These are phyloP conservation scores for Mesembryanthemum crystallinum DNA, from an alignment of 148 eudicot species.

Conservation along the genomic window DNA sequence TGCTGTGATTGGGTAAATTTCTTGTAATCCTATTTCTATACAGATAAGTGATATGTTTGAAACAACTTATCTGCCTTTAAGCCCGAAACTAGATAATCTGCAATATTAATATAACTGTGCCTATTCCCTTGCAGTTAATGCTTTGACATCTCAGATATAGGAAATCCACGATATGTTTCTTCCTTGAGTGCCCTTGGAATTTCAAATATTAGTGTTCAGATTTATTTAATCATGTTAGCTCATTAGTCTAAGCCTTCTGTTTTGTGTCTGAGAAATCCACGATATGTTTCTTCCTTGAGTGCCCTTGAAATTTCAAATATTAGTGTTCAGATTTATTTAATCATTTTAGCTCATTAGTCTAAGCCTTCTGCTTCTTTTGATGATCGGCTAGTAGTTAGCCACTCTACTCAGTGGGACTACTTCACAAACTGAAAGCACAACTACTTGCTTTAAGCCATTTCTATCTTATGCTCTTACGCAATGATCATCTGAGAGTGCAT, in stretches of 20 bases:
- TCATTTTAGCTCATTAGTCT: too few relatives aligned
- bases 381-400: too few relatives aligned
- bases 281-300: not conserved
- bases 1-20: constrained; percentile 28
- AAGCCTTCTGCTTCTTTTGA: too few relatives aligned
- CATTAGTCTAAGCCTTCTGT: too few relatives aligned
- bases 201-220: not conserved
- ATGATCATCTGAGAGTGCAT: not conserved
- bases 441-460: too few relatives aligned
- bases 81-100: not conserved
- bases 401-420: too few relatives aligned
- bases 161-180: not conserved
- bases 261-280: too few relatives aligned
- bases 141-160: not conserved
- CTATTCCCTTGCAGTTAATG: not conserved
- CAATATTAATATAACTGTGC: not conserved
- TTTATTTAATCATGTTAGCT: too few relatives aligned
- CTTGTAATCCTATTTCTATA: too few relatives aligned
- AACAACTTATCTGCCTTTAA: not conserved
- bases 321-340: too few relatives aligned
- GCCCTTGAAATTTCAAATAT: not conserved
- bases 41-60: not conserved
- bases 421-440: too few relatives aligned
- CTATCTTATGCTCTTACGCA: not conserved
- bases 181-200: not conserved